A percentile compares a stretch with the other conserved stretches of the same genome.
These are phyloP conservation scores for Phytopythium litorale DNA, from an alignment of 352 stramenopile species.

Conservation along the genomic window DNA sequence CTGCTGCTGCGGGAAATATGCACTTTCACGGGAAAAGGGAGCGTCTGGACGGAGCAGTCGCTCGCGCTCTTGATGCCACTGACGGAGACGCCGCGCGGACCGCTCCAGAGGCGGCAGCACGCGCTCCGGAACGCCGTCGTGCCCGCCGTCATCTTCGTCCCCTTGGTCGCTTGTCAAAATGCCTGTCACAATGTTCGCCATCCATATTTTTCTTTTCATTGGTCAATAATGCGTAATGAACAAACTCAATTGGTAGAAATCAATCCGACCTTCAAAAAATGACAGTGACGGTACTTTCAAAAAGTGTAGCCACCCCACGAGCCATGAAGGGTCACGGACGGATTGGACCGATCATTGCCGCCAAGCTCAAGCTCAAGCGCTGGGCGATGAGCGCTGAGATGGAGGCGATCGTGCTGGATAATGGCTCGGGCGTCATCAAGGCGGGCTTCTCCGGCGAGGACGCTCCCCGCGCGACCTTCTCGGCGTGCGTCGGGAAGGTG, in stretches of 20 bases:
- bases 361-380: background rate
- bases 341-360: background rate
- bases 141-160: background rate
- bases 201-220: conserved; percentile 6
- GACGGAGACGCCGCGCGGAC: conserved; percentile 18
- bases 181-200: background rate
- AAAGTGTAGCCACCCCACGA: conserved; percentile 1
- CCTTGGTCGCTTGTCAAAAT: background rate
- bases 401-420: conserved; percentile 86
- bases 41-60: conserved; percentile 22
- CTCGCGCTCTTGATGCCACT: conserved; percentile 16
- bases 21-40: conserved; percentile 15
- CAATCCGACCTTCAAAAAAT: background rate
- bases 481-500: conserved; percentile 53
- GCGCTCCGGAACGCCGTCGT: conserved; percentile 24
- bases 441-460: conserved; percentile 86
- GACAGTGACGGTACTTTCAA: background rate
- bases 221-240: conserved; percentile 11
- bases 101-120: conserved; percentile 43
- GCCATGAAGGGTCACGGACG: conserved; percentile 24
- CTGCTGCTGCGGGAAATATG: conserved; percentile 3
- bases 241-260: conserved; percentile 10
- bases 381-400: conserved; percentile 17
- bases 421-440: conserved; percentile 80
- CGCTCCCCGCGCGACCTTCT: conserved; percentile 68